Evolutionary conservation across 2,329 filamentous ascomycete species (phyloP).

Genomic region (Penicillium frequentans): DNA sequence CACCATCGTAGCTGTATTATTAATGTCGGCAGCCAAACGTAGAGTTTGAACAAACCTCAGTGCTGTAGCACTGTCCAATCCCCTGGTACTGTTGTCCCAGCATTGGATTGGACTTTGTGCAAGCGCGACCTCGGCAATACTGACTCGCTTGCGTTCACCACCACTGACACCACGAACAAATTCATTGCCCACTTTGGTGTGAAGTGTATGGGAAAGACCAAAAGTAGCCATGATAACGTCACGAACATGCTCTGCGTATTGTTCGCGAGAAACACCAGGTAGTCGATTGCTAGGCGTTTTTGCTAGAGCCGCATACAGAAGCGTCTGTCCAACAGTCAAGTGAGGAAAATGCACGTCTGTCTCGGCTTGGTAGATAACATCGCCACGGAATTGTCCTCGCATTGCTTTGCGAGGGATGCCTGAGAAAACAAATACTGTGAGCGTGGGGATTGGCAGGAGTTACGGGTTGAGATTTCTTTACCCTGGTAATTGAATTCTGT

Average conservation of each 20-base stretch:
- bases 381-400: background rate
- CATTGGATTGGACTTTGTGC: background rate
- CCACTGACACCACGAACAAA: slow-evolving; percentile 1
- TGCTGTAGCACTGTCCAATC: slow-evolving; percentile 1
- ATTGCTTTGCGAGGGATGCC: background rate
- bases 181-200: slow-evolving; percentile 1
- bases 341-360: background rate
- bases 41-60: background rate
- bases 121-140: background rate
- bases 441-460: background rate
- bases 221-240: background rate
- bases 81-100: slow-evolving; percentile 2
- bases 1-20: background rate
- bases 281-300: background rate
- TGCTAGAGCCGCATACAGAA: background rate
- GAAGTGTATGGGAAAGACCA: background rate
- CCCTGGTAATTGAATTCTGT: background rate
- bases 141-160: slow-evolving; percentile 1
- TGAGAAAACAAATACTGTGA: background rate
- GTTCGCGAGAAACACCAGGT: background rate
- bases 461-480: background rate
- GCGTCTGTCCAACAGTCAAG: background rate
- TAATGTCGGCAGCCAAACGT: background rate
- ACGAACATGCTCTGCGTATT: background rate
- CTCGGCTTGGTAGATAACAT: background rate